Evolutionary conservation across 345 rosid genomes (phyloP).

Genomic region (Carallia pectinifolia): DNA sequence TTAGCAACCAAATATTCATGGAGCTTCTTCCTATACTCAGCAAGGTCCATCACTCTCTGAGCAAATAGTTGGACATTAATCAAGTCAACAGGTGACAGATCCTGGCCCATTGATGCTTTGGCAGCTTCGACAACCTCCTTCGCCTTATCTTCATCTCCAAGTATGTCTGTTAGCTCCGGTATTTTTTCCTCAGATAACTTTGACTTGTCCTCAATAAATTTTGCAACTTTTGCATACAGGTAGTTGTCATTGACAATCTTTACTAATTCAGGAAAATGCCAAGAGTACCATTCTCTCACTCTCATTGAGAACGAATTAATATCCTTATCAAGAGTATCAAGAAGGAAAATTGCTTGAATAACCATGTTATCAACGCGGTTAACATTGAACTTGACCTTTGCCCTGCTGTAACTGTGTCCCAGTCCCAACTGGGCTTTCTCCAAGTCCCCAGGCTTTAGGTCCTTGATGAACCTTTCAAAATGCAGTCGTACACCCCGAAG

Average conservation of each 20-base stretch:
- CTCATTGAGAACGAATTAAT: constrained; percentile 85
- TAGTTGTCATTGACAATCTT: constrained; percentile 95
- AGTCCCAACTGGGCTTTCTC: constrained; percentile 96
- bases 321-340: constrained; percentile 90
- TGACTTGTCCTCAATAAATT: constrained; percentile 70
- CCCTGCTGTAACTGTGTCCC: constrained; percentile 94
- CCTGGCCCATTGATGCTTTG: constrained; percentile 97
- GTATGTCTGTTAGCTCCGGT: constrained; percentile 57
- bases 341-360: constrained; percentile 87
- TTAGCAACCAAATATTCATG: constrained; percentile 80
- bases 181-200: constrained; percentile 58
- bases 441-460: constrained; percentile 86
- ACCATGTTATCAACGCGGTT: constrained; percentile 93
- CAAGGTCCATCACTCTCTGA: constrained; percentile 77
- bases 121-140: constrained; percentile 90
- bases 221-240: constrained; percentile 70
- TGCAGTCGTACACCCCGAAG: constrained; percentile 85
- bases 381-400: constrained; percentile 94
- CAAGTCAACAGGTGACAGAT: constrained; percentile 76
- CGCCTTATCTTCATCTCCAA: constrained; percentile 95
- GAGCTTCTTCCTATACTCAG: constrained; percentile 84
- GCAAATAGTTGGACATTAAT: constrained; percentile 81
- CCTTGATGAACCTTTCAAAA: constrained; percentile 81
- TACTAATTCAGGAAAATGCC: constrained; percentile 95
- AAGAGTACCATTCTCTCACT: constrained; percentile 98